Evolutionary conservation across 192 early-diverging fungal genomes (phyloP).

Genomic region (Linnemannia schmuckeri): DNA sequence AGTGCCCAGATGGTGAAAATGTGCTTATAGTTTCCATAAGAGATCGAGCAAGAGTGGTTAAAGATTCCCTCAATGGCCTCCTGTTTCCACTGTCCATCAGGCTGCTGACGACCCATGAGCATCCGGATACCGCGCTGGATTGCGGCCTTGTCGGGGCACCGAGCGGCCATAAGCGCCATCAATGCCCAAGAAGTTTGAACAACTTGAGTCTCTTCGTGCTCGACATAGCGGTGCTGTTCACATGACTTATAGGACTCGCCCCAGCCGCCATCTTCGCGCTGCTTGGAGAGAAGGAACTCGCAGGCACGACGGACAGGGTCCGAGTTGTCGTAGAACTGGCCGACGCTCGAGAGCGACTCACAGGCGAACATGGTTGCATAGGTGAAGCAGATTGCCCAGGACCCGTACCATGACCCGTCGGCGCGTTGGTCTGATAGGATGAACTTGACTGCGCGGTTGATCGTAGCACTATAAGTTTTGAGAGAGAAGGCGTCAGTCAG

Average conservation of each 20-base stretch:
- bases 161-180: slow-evolving; percentile 90
- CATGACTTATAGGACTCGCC: slow-evolving; percentile 95
- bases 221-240: slow-evolving; percentile 73
- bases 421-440: slow-evolving; percentile 77
- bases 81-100: slow-evolving; percentile 96
- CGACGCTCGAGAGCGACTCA: slow-evolving; percentile 85
- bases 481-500: neutral
- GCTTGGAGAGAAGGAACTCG: slow-evolving; percentile 91
- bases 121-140: slow-evolving; percentile 79
- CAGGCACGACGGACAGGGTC: slow-evolving; percentile 79
- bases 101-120: slow-evolving; percentile 88
- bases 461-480: slow-evolving; percentile 21
- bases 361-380: slow-evolving; percentile 96
- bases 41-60: slow-evolving; percentile 89
- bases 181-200: slow-evolving; percentile 93
- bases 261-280: slow-evolving; percentile 96
- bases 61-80: slow-evolving; percentile 99
- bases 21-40: slow-evolving; percentile 97
- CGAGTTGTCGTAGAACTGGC: slow-evolving; percentile 85
- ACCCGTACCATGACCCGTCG: slow-evolving; percentile 95
- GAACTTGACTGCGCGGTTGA: slow-evolving; percentile 76
- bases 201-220: slow-evolving; percentile 86
- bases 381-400: slow-evolving; percentile 98
- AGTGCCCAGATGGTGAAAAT: slow-evolving; percentile 94
- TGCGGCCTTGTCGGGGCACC: slow-evolving; percentile 79